These are phyloP conservation scores for Rhododendron henanense DNA, from an alignment of 148 eudicot species.

Conservation along the genomic window DNA sequence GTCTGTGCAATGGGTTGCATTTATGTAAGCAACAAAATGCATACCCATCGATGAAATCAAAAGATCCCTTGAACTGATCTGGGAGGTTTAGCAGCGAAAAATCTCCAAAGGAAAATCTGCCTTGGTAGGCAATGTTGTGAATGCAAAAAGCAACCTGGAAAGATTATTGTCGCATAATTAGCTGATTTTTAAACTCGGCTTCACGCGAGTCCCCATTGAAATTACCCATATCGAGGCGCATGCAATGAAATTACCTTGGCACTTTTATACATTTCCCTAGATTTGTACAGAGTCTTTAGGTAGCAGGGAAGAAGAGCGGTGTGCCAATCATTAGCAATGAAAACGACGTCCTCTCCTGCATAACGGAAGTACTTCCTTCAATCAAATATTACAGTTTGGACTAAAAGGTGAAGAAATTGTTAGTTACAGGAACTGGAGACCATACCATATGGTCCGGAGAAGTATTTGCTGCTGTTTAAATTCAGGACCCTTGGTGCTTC, in stretches of 20 bases:
- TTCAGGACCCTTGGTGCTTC: conserved; percentile 85
- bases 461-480: conserved; percentile 53
- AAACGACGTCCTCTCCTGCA: conserved; percentile 88
- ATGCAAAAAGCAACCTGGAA: conserved; percentile 85
- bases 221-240: neutral
- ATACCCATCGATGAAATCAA: conserved; percentile 90
- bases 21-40: neutral
- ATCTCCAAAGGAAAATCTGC: conserved; percentile 73
- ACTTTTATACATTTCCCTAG: conserved; percentile 54
- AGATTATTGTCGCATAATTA: neutral
- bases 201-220: neutral
- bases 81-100: conserved; percentile 69
- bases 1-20: neutral
- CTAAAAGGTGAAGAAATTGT: neutral
- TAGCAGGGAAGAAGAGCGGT: conserved; percentile 89
- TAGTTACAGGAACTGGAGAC: neutral
- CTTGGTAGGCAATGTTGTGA: conserved; percentile 98
- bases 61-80: conserved; percentile 60
- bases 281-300: conserved; percentile 65
- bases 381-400: neutral
- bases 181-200: neutral
- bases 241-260: conserved; percentile 55
- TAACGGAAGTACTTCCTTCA: neutral
- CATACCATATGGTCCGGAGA: conserved; percentile 91
- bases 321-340: conserved; percentile 96